Conservation (phyloP, 805 yeast species). For the Metschnikowia aberdeeniae region DNA sequence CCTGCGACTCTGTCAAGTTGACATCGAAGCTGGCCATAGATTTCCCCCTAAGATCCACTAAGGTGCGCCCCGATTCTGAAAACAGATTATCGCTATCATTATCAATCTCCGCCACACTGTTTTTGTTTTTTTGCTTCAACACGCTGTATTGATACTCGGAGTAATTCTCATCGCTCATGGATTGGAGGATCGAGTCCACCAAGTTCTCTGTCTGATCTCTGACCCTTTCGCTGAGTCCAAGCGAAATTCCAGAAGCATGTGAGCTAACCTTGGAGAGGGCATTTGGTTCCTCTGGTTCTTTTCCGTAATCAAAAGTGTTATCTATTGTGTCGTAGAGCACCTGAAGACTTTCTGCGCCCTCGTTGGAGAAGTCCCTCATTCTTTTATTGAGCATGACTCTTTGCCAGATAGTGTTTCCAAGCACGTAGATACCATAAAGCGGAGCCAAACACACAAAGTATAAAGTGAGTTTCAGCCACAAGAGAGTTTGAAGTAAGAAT, state of each 20-base stretch:
- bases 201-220: slow-evolving; percentile 61
- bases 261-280: neutral
- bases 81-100: neutral
- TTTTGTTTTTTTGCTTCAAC: slow-evolving; percentile 3
- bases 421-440: slow-evolving; percentile 56
- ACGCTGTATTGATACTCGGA: slow-evolving; percentile 15
- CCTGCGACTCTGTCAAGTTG: slow-evolving; percentile 8
- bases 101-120: neutral
- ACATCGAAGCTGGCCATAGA: slow-evolving; percentile 9
- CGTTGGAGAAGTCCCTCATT: slow-evolving; percentile 25
- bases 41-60: slow-evolving; percentile 13
- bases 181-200: slow-evolving; percentile 60
- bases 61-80: neutral
- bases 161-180: slow-evolving; percentile 41
- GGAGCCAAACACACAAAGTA: slow-evolving; percentile 55
- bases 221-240: slow-evolving; percentile 5
- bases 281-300: neutral
- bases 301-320: slow-evolving; percentile 3
- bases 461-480: slow-evolving; percentile 46
- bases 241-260: neutral
- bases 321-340: slow-evolving; percentile 24
- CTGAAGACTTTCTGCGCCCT: slow-evolving; percentile 24
- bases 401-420: slow-evolving; percentile 39
- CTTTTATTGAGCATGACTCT: slow-evolving; percentile 28
- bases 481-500: slow-evolving; percentile 18